Evolutionary conservation across 225 moss, liverwort and hornwort species (phyloP).

Genomic region (Marchantia paleacea): DNA sequence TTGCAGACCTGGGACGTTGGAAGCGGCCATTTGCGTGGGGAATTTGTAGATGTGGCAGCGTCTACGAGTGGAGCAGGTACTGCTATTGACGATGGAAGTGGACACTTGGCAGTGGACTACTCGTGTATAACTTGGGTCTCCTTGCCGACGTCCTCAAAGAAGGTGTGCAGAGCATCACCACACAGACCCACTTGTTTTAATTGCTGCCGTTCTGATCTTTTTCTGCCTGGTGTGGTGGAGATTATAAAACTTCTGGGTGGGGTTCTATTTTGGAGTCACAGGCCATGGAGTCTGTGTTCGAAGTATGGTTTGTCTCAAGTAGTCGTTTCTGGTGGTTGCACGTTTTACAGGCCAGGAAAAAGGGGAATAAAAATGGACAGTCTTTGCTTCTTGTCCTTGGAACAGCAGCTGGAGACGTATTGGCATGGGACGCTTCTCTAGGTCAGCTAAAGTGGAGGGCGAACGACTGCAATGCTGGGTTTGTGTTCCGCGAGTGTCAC

Average conservation of each 20-base stretch:
- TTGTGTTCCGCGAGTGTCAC: not conserved
- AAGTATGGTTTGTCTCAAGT: no score
- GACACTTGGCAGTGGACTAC: constrained; percentile 84
- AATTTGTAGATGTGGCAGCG: constrained; percentile 64
- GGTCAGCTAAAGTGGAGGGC: constrained; percentile 83
- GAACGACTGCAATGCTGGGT: constrained; percentile 81
- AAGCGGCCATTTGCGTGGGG: constrained; percentile 66
- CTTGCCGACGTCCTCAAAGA: constrained; percentile 47
- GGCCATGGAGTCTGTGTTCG: no score
- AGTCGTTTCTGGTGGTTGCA: not conserved
- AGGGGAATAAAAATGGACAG: constrained; percentile 54
- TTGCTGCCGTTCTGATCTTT: not conserved
- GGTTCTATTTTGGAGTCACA: no score
- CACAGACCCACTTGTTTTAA: not conserved
- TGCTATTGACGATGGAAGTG: constrained; percentile 34
- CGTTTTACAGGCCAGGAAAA: constrained; percentile 55
- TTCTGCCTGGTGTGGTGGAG: not conserved
- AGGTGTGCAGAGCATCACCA: constrained; percentile 38
- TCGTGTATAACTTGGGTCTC: constrained; percentile 75
- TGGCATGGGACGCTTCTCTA: constrained; percentile 75
- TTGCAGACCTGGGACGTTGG: constrained; percentile 76
- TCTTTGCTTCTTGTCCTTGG: constrained; percentile 62
- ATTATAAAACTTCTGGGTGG: no score
- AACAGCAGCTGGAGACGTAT: constrained; percentile 73
- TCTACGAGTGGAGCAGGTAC: constrained; percentile 42